Evolutionary conservation across 805 yeast species (phyloP), one percentile per base, ranked within the genome.

Genomic region (Diddensiella transvaalensis): DNA sequence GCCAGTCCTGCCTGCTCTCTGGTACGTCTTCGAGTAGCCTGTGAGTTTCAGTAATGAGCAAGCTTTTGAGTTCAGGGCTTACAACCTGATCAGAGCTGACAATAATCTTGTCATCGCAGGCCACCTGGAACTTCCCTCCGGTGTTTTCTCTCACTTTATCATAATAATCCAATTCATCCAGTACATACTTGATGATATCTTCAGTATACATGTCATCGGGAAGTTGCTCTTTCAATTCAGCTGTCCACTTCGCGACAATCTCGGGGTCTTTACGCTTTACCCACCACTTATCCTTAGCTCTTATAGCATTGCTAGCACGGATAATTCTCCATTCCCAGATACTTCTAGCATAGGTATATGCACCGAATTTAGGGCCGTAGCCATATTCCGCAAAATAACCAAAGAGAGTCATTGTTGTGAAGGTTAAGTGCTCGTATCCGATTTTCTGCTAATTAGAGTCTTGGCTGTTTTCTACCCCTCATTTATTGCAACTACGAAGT

Each of bases 81-180:
- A 68, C 51, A 3, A 56, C 57, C 0, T 33, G 29, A 48, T 62
- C 67, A 24, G 22, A 48, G n/a, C 55, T 48, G 29, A 58, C 60
- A 15, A 52, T 56, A 44, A 61, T 64, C 46, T 59, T 66, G 38
- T 48, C 36, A 2, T 21, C 41, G 21, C 41, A 15, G 22, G 52
- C 60, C 36, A 57, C 49, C 23, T 42, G 49, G 52, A 56, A 64
- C 18, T 50, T 55, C 15, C 24, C 30, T 29, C 48, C 56, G 6
- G 43, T 22, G 6, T 48, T 35, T 2, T 37, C 22, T 23, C 60
- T 46, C 32, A 53, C 26, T 4, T 41, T 39, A 18, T 61, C 64
- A 40, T 57, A 62, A 64, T 68, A 66, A 37, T 58, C 58, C 44
- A 70, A 60, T 48, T 70, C 74, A 32, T 48, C 51, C 30, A 66